A percentile compares a stretch with the other conserved stretches of the same genome.
phyloP scores from a whole-genome alignment of 768 basidiomycete genomes.

The Amanita molliuscula region DNA sequence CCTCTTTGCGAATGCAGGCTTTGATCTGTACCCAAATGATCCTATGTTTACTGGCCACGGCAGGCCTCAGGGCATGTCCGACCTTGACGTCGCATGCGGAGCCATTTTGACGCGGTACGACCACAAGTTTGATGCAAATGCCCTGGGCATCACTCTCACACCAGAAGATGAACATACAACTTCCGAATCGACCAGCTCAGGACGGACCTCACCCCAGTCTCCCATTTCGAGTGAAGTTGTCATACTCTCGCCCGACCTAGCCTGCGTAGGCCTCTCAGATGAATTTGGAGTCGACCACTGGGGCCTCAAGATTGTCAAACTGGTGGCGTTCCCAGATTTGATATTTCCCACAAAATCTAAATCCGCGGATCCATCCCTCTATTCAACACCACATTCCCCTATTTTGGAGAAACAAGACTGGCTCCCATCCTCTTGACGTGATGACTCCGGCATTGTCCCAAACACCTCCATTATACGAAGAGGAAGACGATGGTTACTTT shows the following conservation, averaged over 20 bases:
- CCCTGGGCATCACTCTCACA: neutral
- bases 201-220: slow-evolving; percentile 21
- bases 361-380: slow-evolving; percentile 11
- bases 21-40: slow-evolving; percentile 49
- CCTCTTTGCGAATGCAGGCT: slow-evolving; percentile 51
- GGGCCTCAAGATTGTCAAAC: slow-evolving; percentile 69
- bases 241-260: slow-evolving; percentile 58
- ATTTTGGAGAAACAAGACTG: slow-evolving; percentile 8
- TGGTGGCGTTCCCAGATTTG: slow-evolving; percentile 68
- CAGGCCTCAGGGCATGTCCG: neutral
- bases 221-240: slow-evolving; percentile 50
- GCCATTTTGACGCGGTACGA: slow-evolving; percentile 41
- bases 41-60: slow-evolving; percentile 16
- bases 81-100: slow-evolving; percentile 16
- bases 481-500: slow-evolving; percentile 49
- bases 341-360: slow-evolving; percentile 24
- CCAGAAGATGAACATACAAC: slow-evolving; percentile 3
- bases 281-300: slow-evolving; percentile 56
- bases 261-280: slow-evolving; percentile 67
- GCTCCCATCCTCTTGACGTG: slow-evolving; percentile 2
- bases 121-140: slow-evolving; percentile 24
- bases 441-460: neutral
- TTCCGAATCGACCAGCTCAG: neutral
- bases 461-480: slow-evolving; percentile 5
- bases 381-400: slow-evolving; percentile 3